These are phyloP conservation scores for Podospora conica DNA, from an alignment of 495 filamentous ascomycete species.

Conservation along the genomic window DNA sequence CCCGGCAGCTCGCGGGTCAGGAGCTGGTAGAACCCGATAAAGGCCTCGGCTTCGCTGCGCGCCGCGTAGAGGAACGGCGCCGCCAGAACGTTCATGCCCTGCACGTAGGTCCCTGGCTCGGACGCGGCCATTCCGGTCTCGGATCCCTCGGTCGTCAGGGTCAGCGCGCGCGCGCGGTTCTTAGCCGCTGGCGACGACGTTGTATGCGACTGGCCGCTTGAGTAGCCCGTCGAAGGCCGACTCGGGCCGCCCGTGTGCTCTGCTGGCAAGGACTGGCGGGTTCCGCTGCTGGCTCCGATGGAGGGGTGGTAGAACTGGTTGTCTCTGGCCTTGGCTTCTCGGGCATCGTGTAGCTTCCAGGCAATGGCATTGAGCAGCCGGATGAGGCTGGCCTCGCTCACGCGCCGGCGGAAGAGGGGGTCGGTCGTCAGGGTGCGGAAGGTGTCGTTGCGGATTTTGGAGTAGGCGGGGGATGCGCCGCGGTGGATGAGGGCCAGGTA, in stretches of 20 bases:
- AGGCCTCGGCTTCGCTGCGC: conserved; percentile 89
- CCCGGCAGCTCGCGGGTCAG: conserved; percentile 85
- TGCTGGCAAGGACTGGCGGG: conserved; percentile 31
- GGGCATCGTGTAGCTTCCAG: conserved; percentile 83
- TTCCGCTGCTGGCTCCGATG: conserved; percentile 24
- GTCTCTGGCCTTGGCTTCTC: conserved; percentile 27
- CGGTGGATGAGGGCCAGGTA: conserved; percentile 90
- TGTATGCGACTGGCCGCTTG: conserved; percentile 33
- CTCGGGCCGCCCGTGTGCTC: conserved; percentile 20
- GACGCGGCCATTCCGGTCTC: conserved; percentile 38
- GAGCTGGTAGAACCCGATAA: conserved; percentile 82
- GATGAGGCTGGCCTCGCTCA: conserved; percentile 91
- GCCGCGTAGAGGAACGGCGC: conserved; percentile 96
- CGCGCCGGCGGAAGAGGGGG: conserved; percentile 87
- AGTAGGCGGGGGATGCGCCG: conserved; percentile 86
- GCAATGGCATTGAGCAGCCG: conserved; percentile 94
- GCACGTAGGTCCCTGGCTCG: conserved; percentile 82
- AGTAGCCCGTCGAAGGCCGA: conserved; percentile 24
- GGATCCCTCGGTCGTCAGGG: conserved; percentile 54
- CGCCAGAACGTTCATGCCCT: conserved; percentile 99
- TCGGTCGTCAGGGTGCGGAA: conserved; percentile 95
- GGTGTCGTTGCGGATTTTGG: conserved; percentile 97
- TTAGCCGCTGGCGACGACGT: conserved; percentile 44
- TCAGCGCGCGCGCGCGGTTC: conserved; percentile 44
- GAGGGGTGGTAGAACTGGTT: conserved; percentile 10